phyloP scores from a whole-genome alignment of 2,329 filamentous ascomycete genomes.

The Cladophialophora yegresii region DNA sequence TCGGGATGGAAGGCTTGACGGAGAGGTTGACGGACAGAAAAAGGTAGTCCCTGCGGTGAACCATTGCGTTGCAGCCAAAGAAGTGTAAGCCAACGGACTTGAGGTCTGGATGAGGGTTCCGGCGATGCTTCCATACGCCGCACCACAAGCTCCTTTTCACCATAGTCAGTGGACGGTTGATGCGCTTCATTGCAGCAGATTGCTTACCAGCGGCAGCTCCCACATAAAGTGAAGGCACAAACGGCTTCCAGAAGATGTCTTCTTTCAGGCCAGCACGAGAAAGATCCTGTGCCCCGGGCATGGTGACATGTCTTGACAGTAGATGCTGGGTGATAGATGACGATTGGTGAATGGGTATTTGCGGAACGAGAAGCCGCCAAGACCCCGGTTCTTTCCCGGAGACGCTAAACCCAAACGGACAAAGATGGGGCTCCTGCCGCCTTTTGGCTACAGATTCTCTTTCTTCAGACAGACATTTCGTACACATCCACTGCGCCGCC shows the following conservation, averaged over 20 bases:
- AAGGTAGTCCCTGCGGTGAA: slow-evolving; percentile 75
- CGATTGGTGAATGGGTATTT: not conserved
- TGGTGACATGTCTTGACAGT: not conserved
- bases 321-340: not conserved
- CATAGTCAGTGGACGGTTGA: slow-evolving; percentile 17
- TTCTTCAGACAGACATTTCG: slow-evolving; percentile 13
- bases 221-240: slow-evolving; percentile 55
- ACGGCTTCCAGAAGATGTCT: slow-evolving; percentile 12
- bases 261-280: not conserved
- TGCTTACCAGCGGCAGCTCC: slow-evolving; percentile 60
- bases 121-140: slow-evolving; percentile 66
- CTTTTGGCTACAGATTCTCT: not conserved
- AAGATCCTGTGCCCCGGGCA: not conserved
- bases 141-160: slow-evolving; percentile 59
- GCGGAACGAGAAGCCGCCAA: slow-evolving; percentile 13
- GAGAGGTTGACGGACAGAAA: slow-evolving; percentile 60
- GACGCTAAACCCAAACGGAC: slow-evolving; percentile 14
- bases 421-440: slow-evolving; percentile 5
- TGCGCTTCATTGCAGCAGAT: not conserved
- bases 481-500: slow-evolving; percentile 10
- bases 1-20: not conserved
- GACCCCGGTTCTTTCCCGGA: slow-evolving; percentile 1
- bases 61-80: slow-evolving; percentile 76
- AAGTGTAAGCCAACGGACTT: slow-evolving; percentile 68
- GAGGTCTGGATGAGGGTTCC: slow-evolving; percentile 70